Evolutionary conservation across 106 monocot species (phyloP), one percentile per base, ranked within the genome.

Genomic region (Ottelia alismoides): DNA sequence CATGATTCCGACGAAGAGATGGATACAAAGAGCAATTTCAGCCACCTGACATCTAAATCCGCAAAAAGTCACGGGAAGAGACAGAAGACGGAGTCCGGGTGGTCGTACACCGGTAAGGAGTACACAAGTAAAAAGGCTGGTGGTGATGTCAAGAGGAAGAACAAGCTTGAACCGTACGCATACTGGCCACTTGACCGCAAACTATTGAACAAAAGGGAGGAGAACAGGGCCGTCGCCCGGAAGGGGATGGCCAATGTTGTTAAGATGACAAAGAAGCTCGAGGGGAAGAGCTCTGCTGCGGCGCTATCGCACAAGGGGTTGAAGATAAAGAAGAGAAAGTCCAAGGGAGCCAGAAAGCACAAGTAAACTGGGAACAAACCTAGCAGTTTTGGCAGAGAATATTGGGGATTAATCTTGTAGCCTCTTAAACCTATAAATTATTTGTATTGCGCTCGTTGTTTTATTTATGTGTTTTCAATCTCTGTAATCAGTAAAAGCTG

Each of bases 181-280:
- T 96, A 96, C 45, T 96, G 94, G 94, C 94, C 88, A 14, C 75
- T 96, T 0, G 94, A 96, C 47, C 56, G 94, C 11, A 96, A 96
- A 58, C 74, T 96, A 3, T 63, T 96, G 21, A 96, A 96, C 49
- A 66, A 81, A 0, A 73, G 94, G 31, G 55, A 52, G 21, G 88
- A 96, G 22, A 62, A 63, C 30, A 96, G 79, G 58, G 81, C 84
- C 0, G 46, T 58, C 6, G 88, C 94, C 10, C 80, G 94, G 22
- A 89, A 88, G 60, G 94, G 94, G 26, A 82, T 96, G 94, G 65
- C 73, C 1, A 76, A 64, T 22, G 85, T 96, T 11, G 74, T 96
- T 78, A 92, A 81, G 73, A 27, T 46, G 20, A 59, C 58, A 24
- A 88, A 85, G 76, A 79, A 48, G 47, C 30, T 78, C 14, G 72